Evolutionary conservation across 192 early-diverging fungal species (phyloP), one percentile per base, ranked within the genome.

Genomic region (Linnemannia exigua): DNA sequence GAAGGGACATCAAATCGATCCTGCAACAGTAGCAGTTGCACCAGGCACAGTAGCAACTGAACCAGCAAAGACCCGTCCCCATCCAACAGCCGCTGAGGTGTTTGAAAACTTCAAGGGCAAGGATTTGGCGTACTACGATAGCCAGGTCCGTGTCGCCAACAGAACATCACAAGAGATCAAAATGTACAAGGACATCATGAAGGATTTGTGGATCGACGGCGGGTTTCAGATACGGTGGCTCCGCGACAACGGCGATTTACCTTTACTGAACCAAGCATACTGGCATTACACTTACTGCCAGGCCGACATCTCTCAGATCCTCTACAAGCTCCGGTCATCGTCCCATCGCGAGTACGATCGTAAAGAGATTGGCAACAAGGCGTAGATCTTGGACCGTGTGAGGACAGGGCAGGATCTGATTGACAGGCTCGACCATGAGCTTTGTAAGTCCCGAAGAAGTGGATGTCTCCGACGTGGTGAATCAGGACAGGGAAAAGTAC

Each of bases 151-250:
- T 20, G 52, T 20, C 22, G 25, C 54, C n/a, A 61, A 61, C 54
- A 0, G 54, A 5, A 61, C 54, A 31, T 6, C 25, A 61, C 8
- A 22, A 28, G 54, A 61, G 54, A 61, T 61, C 54, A 28, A 61
- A n/a, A 61, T 9, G 74, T 52, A 91, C 92, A 61, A 61, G 25
- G n/a, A 61, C 22, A 31, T n/a, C 9, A 61, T 61, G 54, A 31
- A 61, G 25, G n/a, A 61, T 25, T n/a, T 61, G 11, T 61, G 54
- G 54, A 61, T 61, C 12, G 54, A 61, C 8, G 54, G 54, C n/a
- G 54, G 54, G n/a, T 61, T 61, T 9, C n/a, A 61, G 1, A 28
- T 11, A 5, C 5, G 54, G 28, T 61, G 54, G 54, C 54, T 61
- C 9, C 5, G 54, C 11, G 54, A 61, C 7, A 61, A 61, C 25